Base-by-base conservation (phyloP, 306 rosid species). In the Quercus gilva region DNA sequence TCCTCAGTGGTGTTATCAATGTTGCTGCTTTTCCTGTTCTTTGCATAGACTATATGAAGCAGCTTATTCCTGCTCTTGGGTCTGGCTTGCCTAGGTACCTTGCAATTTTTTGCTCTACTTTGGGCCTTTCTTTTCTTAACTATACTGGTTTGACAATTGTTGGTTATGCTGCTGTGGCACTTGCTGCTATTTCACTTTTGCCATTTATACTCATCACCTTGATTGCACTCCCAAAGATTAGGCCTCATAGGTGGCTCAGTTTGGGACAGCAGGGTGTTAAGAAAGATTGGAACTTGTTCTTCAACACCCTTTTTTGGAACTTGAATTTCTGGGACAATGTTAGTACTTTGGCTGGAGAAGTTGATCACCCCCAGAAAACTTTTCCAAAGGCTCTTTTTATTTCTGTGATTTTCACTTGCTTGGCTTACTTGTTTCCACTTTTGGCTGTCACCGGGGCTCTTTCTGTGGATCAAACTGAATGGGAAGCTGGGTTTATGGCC, bases 271-370 rank as follows among this genome's bases (percentile, higher is more conserved):
- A 75, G 49, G 84, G 86, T 60, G 87, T 65, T 45, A 15, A 83
- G 12, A 91, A 83, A 29, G 87, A 91, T 2, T 89, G 94, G 96
- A 83, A 78, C 5, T 69, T 76, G 28, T 89, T 69, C 69, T 87
- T 89, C 29, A 86, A 89, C 60, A 84, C 96, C 26, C 81, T 91
- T 0, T 91, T 91, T 75, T 89, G 90, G 96, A 91, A 89, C 81
- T 75, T 89, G 80, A 91, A 91, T 67, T 89, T 81, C 82, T 91
- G 90, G 93, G 96, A 91, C 49, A 91, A 76, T 85, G 96, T 88
- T 4, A 91, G 96, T 64, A 91, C 93, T 74, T 63, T 91, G 29
- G 92, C 89, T 5, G 91, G 83, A 6, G 96, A 88, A 69, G 89
- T 91, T n/a, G 90, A 76, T 6, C 51, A 49, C 1, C 96, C 96